Evolutionary conservation across 306 rosid genomes (phyloP).

Genomic region (Sesbania bispinosa): DNA sequence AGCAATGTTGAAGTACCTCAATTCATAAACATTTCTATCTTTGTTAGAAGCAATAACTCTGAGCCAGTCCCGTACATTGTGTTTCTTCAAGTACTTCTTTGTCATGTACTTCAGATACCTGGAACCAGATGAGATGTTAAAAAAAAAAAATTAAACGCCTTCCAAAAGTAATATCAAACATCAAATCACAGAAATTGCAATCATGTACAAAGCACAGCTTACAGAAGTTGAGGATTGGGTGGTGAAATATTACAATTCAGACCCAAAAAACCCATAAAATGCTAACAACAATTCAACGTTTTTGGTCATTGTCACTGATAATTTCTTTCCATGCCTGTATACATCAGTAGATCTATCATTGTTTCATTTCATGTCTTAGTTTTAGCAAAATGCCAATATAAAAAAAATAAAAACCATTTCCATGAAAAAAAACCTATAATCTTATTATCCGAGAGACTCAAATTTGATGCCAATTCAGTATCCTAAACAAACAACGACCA

Average conservation of each 20-base stretch:
- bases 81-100: conserved; percentile 22
- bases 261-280: neutral
- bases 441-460: too few species aligned
- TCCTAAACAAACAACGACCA: too few species aligned
- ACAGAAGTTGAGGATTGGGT: neutral
- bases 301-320: too few species aligned
- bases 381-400: too few species aligned
- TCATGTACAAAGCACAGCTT: neutral
- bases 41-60: too few species aligned
- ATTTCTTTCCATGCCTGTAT: neutral
- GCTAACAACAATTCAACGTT: neutral
- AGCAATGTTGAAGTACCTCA: conserved; percentile 27
- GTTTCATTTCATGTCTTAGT: too few species aligned
- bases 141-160: neutral
- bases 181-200: too few species aligned
- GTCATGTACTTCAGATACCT: conserved; percentile 17
- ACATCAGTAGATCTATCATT: too few species aligned
- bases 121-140: neutral
- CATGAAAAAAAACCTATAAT: too few species aligned
- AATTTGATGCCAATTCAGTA: too few species aligned
- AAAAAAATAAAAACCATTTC: too few species aligned
- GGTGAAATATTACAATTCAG: neutral
- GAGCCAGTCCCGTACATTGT: conserved; percentile 17
- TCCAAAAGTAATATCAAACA: too few species aligned
- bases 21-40: conserved; percentile 18